Conservation (phyloP, 495 filamentous ascomycete species). For the Aspergillus saccharolyticus region DNA sequence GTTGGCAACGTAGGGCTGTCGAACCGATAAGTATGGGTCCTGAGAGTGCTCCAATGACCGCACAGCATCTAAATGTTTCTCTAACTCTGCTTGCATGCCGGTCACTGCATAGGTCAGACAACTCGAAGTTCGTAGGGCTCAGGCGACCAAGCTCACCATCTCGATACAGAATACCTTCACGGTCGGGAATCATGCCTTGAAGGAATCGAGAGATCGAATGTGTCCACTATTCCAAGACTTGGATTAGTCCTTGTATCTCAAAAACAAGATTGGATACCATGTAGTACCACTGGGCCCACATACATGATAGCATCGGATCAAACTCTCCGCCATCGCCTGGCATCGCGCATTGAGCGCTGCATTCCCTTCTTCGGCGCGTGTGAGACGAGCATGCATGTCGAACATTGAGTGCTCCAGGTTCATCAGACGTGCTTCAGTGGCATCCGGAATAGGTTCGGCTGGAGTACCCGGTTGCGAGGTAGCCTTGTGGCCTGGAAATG, state of each 20-base stretch:
- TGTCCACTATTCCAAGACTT: slow-evolving; percentile 49
- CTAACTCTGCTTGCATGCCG: slow-evolving; percentile 76
- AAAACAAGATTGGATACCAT: neutral
- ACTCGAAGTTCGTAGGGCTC: neutral
- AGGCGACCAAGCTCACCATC: slow-evolving; percentile 40
- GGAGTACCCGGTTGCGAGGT: slow-evolving; percentile 78
- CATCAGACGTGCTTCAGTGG: slow-evolving; percentile 68
- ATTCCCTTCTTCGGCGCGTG: slow-evolving; percentile 78
- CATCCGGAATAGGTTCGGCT: slow-evolving; percentile 72
- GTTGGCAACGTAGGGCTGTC: slow-evolving; percentile 71
- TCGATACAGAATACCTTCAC: slow-evolving; percentile 51
- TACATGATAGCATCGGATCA: slow-evolving; percentile 72
- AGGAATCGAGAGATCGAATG: slow-evolving; percentile 73
- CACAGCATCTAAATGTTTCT: slow-evolving; percentile 72
- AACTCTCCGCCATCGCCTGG: slow-evolving; percentile 74
- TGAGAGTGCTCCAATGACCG: slow-evolving; percentile 69
- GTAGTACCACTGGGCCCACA: slow-evolving; percentile 14
- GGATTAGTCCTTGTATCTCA: neutral
- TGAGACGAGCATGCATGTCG: slow-evolving; percentile 70
- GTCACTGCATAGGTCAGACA: slow-evolving; percentile 51
- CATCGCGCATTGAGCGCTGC: slow-evolving; percentile 73
- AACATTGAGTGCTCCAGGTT: slow-evolving; percentile 76
- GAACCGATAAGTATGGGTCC: slow-evolving; percentile 67
- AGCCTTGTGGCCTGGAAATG: slow-evolving; percentile 73
- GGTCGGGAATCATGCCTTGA: slow-evolving; percentile 63